phyloP scores from a whole-genome alignment of 306 rosid species.

The Cyclanthera cordifolia region DNA sequence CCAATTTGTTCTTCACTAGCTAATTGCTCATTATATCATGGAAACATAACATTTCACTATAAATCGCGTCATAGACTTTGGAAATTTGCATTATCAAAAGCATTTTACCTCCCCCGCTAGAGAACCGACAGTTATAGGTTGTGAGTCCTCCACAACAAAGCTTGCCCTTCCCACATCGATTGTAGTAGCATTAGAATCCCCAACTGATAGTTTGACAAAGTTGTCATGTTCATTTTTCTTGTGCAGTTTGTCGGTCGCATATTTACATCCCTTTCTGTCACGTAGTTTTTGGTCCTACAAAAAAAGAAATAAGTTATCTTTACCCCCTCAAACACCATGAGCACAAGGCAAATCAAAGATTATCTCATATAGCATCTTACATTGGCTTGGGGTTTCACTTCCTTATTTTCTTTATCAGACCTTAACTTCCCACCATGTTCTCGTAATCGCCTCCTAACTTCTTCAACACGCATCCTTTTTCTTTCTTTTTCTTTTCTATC shows the following conservation, averaged over 20 bases:
- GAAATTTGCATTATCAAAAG: background rate
- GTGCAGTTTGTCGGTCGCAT: slow-evolving; percentile 26
- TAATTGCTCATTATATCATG: background rate
- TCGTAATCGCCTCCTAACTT: slow-evolving; percentile 38
- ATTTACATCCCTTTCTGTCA: slow-evolving; percentile 29
- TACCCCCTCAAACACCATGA: background rate
- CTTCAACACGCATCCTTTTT: slow-evolving; percentile 63
- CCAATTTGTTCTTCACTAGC: too few species aligned
- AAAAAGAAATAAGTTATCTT: slow-evolving; percentile 16
- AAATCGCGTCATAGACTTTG: background rate
- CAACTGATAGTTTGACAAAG: slow-evolving; percentile 21
- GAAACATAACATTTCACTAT: background rate
- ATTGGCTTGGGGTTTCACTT: slow-evolving; percentile 24
- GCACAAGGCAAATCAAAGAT: background rate
- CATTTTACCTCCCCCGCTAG: slow-evolving; percentile 7
- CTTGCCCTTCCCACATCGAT: slow-evolving; percentile 7
- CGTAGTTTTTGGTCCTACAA: slow-evolving; percentile 41
- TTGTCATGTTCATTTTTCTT: slow-evolving; percentile 16
- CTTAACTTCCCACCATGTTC: slow-evolving; percentile 41
- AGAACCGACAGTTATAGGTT: background rate
- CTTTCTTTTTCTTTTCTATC: slow-evolving; percentile 66
- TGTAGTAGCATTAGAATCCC: slow-evolving; percentile 19
- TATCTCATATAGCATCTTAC: slow-evolving; percentile 25
- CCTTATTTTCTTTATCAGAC: slow-evolving; percentile 43
- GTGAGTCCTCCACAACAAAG: slow-evolving; percentile 4